phyloP scores from a whole-genome alignment of 208 protist species.

The Leishmania guyanensis region DNA sequence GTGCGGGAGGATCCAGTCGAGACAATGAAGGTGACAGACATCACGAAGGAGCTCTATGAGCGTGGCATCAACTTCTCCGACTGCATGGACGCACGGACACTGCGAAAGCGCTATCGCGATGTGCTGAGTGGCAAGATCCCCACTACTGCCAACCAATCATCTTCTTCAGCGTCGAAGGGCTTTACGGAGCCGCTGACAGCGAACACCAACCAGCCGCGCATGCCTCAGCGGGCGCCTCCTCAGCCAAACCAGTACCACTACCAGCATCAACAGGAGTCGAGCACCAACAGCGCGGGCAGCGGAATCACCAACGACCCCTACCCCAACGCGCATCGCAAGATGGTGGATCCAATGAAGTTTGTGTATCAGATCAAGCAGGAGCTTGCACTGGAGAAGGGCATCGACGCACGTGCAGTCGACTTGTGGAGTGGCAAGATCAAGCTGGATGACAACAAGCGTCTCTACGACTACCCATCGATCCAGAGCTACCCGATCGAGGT shows the following conservation, averaged over 20 bases:
- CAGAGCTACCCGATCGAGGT: conserved; percentile 93
- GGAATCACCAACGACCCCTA: conserved; percentile 86
- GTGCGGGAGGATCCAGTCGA: conserved; percentile 48
- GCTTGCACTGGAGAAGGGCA: conserved; percentile 80
- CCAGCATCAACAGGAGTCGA: conserved; percentile 45
- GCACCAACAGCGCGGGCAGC: conserved; percentile 51
- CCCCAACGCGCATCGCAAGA: conserved; percentile 89
- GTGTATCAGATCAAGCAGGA: conserved; percentile 90
- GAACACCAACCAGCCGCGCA: conserved; percentile 46
- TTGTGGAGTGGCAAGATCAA: conserved; percentile 88
- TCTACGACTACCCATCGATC: conserved; percentile 90
- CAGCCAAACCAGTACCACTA: conserved; percentile 14
- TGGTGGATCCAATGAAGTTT: conserved; percentile 92
- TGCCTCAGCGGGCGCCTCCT: conserved; percentile 34
- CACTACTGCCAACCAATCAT: conserved; percentile 1
- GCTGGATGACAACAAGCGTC: conserved; percentile 86
- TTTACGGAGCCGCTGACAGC: conserved; percentile 37
- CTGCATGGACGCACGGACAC: conserved; percentile 81
- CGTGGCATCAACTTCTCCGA: conserved; percentile 89
- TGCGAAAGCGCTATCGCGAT: conserved; percentile 87
- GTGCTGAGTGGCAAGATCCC: conserved; percentile 67
- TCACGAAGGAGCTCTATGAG: conserved; percentile 90
- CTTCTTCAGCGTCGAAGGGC: conserved; percentile 1
- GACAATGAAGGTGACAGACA: conserved; percentile 86
- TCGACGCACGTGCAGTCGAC: conserved; percentile 76